Evolutionary conservation across 305 asterid species (phyloP), one percentile per base, ranked within the genome.

Genomic region (Rubia tinctorum): DNA sequence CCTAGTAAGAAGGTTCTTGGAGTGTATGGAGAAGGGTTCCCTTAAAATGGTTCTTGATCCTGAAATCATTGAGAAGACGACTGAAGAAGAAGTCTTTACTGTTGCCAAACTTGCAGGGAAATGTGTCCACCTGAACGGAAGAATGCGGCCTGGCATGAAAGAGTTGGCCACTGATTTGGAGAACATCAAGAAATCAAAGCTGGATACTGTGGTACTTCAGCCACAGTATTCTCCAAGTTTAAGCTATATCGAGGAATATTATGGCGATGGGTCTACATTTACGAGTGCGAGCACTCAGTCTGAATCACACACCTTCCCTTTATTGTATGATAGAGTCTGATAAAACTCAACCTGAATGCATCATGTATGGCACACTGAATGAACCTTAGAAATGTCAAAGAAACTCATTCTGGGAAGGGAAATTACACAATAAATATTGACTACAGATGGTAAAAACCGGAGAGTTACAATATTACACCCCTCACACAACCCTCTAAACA

Each of bases 121-220:
- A 13, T 71, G 76, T 42, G 13, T 66, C 18, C 59, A 71, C 53
- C 53, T 77, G 73, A 71, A 71, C 1, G 80, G 76, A 0, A 76
- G 11, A 71, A 71, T 18, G 1, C 71, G 76, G 53, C 80, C 80
- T 0, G 40, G 30, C 20, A 77, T 77, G 80, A 58, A 62, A 72
- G 72, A 71, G 44, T 13, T 7, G 27, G 72, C 22, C 58, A 15
- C 7, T 5, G 58, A 51, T n/a, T 15, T 49, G 20, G 56, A 49
- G 8, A 51, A 17, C 44, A 69, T 69, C n/a, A 69, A 30, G n/a
- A 25, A 12, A 11, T 25, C 72, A 14, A 22, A 25, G 15, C 1
- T 25, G 34, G 62, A 10, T 25, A 22, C 66, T 30, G 40, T 37
- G 23, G 13, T 1, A 3, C 6, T 61, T 12, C 66, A 61, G 17